A percentile compares a stretch with the other conserved stretches of the same genome.
These are phyloP conservation scores for Penicillium robsamsonii DNA, from an alignment of 495 filamentous ascomycete genomes.

Conservation along the genomic window DNA sequence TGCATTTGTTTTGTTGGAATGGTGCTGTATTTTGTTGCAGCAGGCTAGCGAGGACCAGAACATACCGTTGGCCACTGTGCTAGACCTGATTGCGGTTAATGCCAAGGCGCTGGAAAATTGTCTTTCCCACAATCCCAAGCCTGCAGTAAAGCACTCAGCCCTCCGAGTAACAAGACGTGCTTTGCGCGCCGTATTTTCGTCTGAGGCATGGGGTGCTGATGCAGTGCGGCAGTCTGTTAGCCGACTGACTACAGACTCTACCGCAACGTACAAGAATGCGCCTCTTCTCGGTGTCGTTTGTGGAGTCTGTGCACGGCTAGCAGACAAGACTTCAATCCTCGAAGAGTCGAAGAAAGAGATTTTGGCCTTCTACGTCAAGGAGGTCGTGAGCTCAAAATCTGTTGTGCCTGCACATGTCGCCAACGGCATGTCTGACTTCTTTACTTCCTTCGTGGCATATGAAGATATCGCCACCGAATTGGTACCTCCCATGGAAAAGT, in stretches of 20 bases:
- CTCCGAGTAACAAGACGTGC: slow-evolving; percentile 70
- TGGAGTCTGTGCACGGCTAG: slow-evolving; percentile 74
- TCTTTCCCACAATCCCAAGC: slow-evolving; percentile 57
- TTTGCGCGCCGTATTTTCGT: slow-evolving; percentile 65
- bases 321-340: slow-evolving; percentile 55
- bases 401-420: slow-evolving; percentile 70
- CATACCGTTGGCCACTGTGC: slow-evolving; percentile 63
- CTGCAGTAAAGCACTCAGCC: slow-evolving; percentile 61
- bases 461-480: slow-evolving; percentile 75
- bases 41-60: slow-evolving; percentile 50
- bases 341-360: slow-evolving; percentile 65
- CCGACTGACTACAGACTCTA: slow-evolving; percentile 60
- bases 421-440: slow-evolving; percentile 77
- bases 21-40: slow-evolving; percentile 76
- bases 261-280: slow-evolving; percentile 66
- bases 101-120: slow-evolving; percentile 76
- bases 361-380: slow-evolving; percentile 76
- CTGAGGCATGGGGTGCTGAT: slow-evolving; percentile 53
- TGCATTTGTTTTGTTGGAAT: slow-evolving; percentile 87
- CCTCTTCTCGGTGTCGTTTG: slow-evolving; percentile 76
- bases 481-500: slow-evolving; percentile 80
- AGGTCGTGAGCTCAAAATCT: slow-evolving; percentile 77
- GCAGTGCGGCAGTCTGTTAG: slow-evolving; percentile 61
- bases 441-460: slow-evolving; percentile 65
- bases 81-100: slow-evolving; percentile 58